A percentile compares a stretch with the other conserved stretches of the same genome.
Evolutionary conservation across 2,329 filamentous ascomycete species (phyloP).

Genomic region (Tolypocladium ophioglossoides): DNA sequence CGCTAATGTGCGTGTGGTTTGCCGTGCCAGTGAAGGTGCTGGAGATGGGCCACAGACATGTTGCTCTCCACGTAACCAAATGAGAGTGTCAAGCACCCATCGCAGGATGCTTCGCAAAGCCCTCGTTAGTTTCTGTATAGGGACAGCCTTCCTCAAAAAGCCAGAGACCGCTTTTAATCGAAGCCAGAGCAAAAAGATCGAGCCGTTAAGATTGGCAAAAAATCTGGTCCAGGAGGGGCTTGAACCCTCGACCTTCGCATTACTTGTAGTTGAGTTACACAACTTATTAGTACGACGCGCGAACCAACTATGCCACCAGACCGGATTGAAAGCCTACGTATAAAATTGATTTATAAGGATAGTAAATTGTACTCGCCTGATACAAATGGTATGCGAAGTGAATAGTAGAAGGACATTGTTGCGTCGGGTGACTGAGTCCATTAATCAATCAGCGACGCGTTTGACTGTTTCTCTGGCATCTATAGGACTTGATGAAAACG

Average conservation of each 20-base stretch:
- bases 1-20: neutral
- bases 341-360: neutral
- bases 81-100: neutral
- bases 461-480: too few species aligned
- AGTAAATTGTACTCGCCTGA: neutral
- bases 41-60: neutral
- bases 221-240: neutral
- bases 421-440: too few species aligned
- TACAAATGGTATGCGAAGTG: neutral
- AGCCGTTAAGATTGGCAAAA: neutral
- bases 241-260: conserved; percentile 1
- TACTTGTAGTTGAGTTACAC: neutral
- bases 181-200: neutral
- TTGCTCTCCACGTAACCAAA: neutral
- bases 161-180: neutral
- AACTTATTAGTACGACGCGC: conserved; percentile 1
- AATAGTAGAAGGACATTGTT: too few species aligned
- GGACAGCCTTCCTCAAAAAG: neutral
- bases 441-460: too few species aligned
- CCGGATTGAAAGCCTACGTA: neutral
- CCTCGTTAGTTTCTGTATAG: too few species aligned
- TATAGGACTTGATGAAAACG: too few species aligned
- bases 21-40: neutral
- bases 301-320: conserved; percentile 1
- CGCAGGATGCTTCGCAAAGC: too few species aligned